Evolutionary conservation across 2,329 filamentous ascomycete species (phyloP).

Genomic region (Phyllosticta capitalensis): DNA sequence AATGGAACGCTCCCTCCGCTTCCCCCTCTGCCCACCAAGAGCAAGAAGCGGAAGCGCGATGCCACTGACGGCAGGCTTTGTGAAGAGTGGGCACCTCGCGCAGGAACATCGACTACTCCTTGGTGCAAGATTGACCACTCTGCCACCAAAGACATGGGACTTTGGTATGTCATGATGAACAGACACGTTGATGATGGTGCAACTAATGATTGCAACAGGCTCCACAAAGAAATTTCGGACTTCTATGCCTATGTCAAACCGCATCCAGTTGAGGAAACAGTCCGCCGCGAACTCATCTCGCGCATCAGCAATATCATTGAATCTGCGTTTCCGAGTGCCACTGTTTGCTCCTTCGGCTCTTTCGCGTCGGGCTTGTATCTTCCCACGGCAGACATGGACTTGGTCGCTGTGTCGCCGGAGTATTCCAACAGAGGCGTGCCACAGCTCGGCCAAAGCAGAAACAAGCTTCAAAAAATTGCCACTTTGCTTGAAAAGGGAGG

Average conservation of each 20-base stretch:
- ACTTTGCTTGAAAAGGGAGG: conserved; percentile 44
- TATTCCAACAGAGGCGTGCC: conserved; percentile 38
- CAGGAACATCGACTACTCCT: conserved; percentile 42
- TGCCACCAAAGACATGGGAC: conserved; percentile 42
- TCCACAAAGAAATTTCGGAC: conserved; percentile 83
- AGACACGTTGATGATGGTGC: background rate
- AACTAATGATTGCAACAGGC: conserved; percentile 34
- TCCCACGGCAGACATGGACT: conserved; percentile 82
- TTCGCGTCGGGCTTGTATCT: conserved; percentile 74
- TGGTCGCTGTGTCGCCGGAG: conserved; percentile 67
- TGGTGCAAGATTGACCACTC: conserved; percentile 53
- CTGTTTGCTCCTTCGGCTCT: conserved; percentile 77
- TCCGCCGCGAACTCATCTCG: conserved; percentile 63
- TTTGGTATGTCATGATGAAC: conserved; percentile 35
- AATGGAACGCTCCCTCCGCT: background rate
- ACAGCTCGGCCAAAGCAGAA: conserved; percentile 40
- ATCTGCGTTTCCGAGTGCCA: conserved; percentile 48
- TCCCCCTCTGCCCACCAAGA: conserved; percentile 32
- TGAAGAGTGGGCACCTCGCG: conserved; percentile 32
- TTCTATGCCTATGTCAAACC: conserved; percentile 83
- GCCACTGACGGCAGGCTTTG: conserved; percentile 27
- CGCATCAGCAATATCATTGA: conserved; percentile 43
- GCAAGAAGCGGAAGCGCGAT: conserved; percentile 60
- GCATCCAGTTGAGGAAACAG: conserved; percentile 61
- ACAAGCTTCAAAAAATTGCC: conserved; percentile 52